Evolutionary conservation across 2,329 filamentous ascomycete species (phyloP).

Genomic region (Neopestalotiopsis rosae): DNA sequence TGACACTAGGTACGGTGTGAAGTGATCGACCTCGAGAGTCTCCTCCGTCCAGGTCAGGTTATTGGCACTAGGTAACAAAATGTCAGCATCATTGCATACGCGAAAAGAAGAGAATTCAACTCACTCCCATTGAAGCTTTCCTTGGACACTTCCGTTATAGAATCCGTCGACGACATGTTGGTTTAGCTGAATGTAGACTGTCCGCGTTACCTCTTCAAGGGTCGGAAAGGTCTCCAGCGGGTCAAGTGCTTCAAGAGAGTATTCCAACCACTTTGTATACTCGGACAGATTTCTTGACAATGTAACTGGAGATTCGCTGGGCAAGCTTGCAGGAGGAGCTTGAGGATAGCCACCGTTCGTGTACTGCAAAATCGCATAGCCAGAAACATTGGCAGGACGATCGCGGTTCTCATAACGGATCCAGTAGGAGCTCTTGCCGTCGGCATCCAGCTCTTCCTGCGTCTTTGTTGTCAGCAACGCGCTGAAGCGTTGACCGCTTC

Average conservation of each 20-base stretch:
- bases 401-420: conserved; percentile 57
- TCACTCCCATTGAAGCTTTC: conserved; percentile 42
- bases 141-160: conserved; percentile 34
- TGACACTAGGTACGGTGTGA: conserved; percentile 54
- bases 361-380: conserved; percentile 57
- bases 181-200: conserved; percentile 51
- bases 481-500: conserved; percentile 65
- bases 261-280: conserved; percentile 47
- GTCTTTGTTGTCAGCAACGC: conserved; percentile 60
- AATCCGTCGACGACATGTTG: conserved; percentile 42
- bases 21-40: conserved; percentile 27
- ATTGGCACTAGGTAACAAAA: conserved; percentile 38
- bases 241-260: conserved; percentile 47
- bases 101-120: conserved; percentile 16
- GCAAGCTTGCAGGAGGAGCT: conserved; percentile 27
- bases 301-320: conserved; percentile 34
- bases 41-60: conserved; percentile 50
- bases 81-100: not conserved
- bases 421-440: conserved; percentile 44
- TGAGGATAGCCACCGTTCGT: conserved; percentile 19
- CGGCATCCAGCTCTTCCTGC: conserved; percentile 43
- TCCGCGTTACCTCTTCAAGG: conserved; percentile 54
- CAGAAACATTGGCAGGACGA: conserved; percentile 47
- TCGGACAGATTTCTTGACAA: conserved; percentile 40
- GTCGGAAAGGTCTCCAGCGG: conserved; percentile 40